Evolutionary conservation across 2,329 filamentous ascomycete genomes (phyloP).

Genomic region (Scedosporium boydii): DNA sequence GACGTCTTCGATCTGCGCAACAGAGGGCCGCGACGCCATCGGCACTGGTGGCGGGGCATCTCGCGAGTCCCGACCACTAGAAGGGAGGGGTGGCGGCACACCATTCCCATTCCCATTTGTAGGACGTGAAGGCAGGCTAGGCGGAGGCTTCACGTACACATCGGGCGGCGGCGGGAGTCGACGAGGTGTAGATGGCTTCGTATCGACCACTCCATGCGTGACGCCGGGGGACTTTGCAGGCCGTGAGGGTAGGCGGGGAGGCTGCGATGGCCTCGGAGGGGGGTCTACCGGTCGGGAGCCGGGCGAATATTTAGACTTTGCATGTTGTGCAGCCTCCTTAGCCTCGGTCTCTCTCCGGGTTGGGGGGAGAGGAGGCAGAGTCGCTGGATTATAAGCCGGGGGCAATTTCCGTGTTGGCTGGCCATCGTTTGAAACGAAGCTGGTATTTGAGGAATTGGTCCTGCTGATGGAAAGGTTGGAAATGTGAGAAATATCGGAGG

Average conservation of each 20-base stretch:
- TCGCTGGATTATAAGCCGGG: conserved; percentile 45
- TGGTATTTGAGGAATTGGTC: conserved; percentile 35
- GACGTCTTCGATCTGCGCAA: conserved; percentile 38
- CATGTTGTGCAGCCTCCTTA: conserved; percentile 22
- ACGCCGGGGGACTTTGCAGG: neutral
- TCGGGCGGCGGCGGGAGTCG: conserved; percentile 28
- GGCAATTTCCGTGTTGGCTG: conserved; percentile 38
- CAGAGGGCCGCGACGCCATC: conserved; percentile 39
- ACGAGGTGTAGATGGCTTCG: conserved; percentile 14
- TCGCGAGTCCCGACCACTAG: conserved; percentile 9
- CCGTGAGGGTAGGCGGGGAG: conserved; percentile 4
- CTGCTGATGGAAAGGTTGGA: conserved; percentile 41
- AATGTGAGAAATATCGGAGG: conserved; percentile 45
- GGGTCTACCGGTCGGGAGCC: conserved; percentile 28
- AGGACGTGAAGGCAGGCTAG: conserved; percentile 16
- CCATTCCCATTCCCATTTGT: neutral
- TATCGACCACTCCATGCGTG: neutral
- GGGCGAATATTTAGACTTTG: conserved; percentile 41
- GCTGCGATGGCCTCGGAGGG: neutral
- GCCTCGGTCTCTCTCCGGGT: conserved; percentile 44
- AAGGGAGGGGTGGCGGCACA: neutral
- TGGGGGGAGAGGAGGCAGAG: conserved; percentile 48
- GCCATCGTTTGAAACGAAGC: conserved; percentile 32
- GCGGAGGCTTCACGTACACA: conserved; percentile 15
- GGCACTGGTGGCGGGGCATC: conserved; percentile 43